Base-by-base conservation (phyloP, 306 rosid species). In the Macrotyloma uniflorum region DNA sequence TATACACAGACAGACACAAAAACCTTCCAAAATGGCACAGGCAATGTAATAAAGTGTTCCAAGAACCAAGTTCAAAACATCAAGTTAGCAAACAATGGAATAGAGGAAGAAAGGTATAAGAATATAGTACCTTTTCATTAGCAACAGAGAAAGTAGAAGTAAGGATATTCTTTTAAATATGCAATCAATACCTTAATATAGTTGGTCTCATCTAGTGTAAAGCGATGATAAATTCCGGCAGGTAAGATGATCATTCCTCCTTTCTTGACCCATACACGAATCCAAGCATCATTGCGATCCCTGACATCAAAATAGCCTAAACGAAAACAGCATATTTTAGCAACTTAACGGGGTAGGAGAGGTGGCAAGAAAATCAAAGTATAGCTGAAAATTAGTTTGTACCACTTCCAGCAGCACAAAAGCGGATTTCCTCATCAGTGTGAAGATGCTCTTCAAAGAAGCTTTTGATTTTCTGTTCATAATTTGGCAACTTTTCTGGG, bases 351-450 rank as follows among this genome's bases (percentile, higher is more conserved):
- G 32, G 49, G 45, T 68, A 55, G 46, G 49, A 46, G 51, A 16
- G 32, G 28, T 38, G 28, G 24, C 61, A 7, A 22, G 50, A 23
- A 68, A 72, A 82, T 13, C 68, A 54, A 70, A 59, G 50, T 71
- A 70, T 61, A 54, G 74, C 23, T 58, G 8, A 43, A 23, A 67
- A 77, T 35, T 38, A 43, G 73, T 45, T 45, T 83, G 76, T 67
- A 96, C 99, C 99, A 83, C 98, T 96, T 83, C 99, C 99, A 51
- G 91, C 96, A 67, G 86, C 96, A 83, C 80, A 38, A 16, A 88
- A 96, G 73, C 99, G 94, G 82, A 96, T 96, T 91, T 96, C 98
- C 90, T 96, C 99, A 49, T 96, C 99, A 7, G 92, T 91, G 85
- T 96, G 98, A 78, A 96, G 94, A 75, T 96, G 99, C 77, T 96